A percentile compares a stretch with the other conserved stretches of the same genome.
Conservation (phyloP, 495 filamentous ascomycete species). For the Beverwykella pulmonaria region DNA sequence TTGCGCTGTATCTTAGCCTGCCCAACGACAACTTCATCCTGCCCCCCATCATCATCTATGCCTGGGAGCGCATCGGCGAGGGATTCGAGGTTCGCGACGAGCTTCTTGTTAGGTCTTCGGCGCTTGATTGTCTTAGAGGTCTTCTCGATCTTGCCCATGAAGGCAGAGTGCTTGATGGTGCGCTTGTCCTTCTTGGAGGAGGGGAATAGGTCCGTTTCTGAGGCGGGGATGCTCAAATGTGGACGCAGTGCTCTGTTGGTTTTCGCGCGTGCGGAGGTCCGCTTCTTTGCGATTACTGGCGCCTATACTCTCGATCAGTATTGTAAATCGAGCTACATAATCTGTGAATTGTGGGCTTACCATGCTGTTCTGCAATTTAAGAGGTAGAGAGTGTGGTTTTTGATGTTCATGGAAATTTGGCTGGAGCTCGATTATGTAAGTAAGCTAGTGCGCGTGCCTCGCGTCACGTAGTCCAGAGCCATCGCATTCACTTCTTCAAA, state of each 20-base stretch:
- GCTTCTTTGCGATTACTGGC: constrained; percentile 19
- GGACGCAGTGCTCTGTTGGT: neutral
- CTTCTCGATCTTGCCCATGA: constrained; percentile 76
- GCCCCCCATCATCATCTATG: constrained; percentile 45
- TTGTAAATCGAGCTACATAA: neutral
- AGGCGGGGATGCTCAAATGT: constrained; percentile 1
- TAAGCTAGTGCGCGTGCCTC: neutral
- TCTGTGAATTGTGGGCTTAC: neutral
- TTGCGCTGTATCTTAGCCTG: constrained; percentile 62
- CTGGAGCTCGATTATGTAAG: neutral
- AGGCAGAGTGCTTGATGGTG: constrained; percentile 70
- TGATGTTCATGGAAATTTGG: too few relatives aligned
- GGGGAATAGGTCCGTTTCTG: constrained; percentile 22
- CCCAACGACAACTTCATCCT: constrained; percentile 45
- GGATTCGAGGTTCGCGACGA: constrained; percentile 73
- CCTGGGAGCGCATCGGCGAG: constrained; percentile 78
- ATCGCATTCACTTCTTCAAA: neutral
- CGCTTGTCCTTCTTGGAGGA: constrained; percentile 75
- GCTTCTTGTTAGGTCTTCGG: constrained; percentile 72
- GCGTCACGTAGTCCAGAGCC: neutral
- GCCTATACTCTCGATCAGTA: neutral
- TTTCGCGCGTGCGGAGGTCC: constrained; percentile 12
- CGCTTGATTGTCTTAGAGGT: constrained; percentile 56
- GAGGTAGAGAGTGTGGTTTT: neutral
- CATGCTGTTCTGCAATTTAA: neutral